Conservation (phyloP, 2,329 filamentous ascomycete genomes). For the Penicillium verrucosum region DNA sequence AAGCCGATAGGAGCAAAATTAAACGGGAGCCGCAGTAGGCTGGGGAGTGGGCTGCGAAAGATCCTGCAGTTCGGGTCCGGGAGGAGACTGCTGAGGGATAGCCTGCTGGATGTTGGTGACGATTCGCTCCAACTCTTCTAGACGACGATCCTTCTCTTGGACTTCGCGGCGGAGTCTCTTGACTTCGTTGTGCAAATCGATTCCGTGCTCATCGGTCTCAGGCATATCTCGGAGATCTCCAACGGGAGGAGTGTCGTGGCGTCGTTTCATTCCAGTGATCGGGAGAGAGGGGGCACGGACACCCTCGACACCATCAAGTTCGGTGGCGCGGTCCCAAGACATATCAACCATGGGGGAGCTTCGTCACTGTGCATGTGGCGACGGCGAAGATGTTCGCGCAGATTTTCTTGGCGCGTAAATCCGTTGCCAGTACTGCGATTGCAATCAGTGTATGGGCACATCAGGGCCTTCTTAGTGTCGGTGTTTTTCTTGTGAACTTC, state of each 20-base stretch:
- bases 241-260: constrained; percentile 32
- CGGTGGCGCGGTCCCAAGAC: constrained; percentile 29
- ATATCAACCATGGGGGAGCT: constrained; percentile 26
- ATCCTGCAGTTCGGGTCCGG: constrained; percentile 16
- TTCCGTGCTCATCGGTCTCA: constrained; percentile 43
- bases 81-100: constrained; percentile 28
- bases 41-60: constrained; percentile 15
- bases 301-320: constrained; percentile 28
- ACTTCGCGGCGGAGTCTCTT: constrained; percentile 66
- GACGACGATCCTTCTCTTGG: constrained; percentile 51
- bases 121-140: constrained; percentile 42
- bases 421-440: constrained; percentile 85
- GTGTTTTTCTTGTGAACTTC: constrained; percentile 91
- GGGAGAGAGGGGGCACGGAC: constrained; percentile 29
- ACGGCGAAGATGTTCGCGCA: constrained; percentile 87
- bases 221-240: constrained; percentile 21
- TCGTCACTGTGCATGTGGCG: constrained; percentile 64
- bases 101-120: constrained; percentile 38
- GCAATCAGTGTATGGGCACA: constrained; percentile 82
- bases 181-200: constrained; percentile 58
- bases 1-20: constrained; percentile 1
- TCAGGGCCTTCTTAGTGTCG: constrained; percentile 79
- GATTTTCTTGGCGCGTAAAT: constrained; percentile 89
- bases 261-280: constrained; percentile 34
- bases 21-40: constrained; percentile 16